Evolutionary conservation across 331 rosid genomes (phyloP).

Genomic region (Prunus yedoensis): DNA sequence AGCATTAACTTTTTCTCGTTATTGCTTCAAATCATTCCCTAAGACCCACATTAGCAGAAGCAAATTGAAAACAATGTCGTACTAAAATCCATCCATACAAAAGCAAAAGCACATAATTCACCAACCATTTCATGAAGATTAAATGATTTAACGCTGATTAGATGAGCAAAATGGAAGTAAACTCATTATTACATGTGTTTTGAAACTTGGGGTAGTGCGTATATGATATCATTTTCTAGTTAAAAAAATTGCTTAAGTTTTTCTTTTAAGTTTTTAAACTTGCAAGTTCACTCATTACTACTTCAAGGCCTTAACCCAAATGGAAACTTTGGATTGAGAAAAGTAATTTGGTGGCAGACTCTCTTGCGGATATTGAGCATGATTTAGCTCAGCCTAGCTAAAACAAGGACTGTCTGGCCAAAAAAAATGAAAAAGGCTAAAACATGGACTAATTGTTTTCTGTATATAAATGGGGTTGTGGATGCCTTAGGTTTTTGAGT

Average conservation of each 20-base stretch:
- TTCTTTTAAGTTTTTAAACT: background rate
- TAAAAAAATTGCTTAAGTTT: background rate
- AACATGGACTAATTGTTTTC: background rate
- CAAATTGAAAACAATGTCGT: constrained; percentile 32
- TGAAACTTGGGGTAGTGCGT: background rate
- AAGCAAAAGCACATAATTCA: constrained; percentile 41
- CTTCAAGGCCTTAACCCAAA: no score
- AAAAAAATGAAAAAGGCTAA: background rate
- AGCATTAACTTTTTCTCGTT: constrained; percentile 35
- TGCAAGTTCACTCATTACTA: background rate
- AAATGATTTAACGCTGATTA: constrained; percentile 35
- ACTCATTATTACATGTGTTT: constrained; percentile 35
- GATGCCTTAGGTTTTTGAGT: no score
- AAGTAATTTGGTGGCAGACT: background rate
- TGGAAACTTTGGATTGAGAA: no score
- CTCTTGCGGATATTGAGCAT: background rate
- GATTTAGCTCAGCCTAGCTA: background rate
- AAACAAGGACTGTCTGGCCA: background rate
- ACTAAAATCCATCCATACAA: constrained; percentile 44
- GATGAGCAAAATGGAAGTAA: constrained; percentile 48
- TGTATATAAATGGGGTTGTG: no score
- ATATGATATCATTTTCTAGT: background rate
- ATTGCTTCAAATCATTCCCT: constrained; percentile 58
- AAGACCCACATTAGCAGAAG: constrained; percentile 62
- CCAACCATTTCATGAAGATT: constrained; percentile 28